A percentile compares a stretch with the other conserved stretches of the same genome.
Evolutionary conservation across 2,329 filamentous ascomycete species (phyloP).

Genomic region (Nemania serpens): DNA sequence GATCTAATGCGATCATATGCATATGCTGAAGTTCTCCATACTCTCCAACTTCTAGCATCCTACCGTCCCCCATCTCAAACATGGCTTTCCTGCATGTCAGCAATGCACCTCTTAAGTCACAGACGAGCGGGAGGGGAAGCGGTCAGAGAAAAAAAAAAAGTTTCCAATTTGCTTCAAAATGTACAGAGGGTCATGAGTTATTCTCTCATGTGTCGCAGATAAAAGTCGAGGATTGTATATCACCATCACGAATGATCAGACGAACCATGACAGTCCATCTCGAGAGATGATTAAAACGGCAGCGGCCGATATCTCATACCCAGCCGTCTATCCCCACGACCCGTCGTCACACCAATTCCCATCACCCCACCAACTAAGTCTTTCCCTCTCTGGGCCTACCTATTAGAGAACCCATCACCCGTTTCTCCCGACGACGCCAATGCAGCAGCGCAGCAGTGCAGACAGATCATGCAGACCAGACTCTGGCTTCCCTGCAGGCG

Average conservation of each 20-base stretch:
- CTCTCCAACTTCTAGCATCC: conserved; percentile 2
- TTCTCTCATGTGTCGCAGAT: background rate
- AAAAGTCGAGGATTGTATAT: conserved; percentile 1
- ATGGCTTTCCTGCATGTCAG: conserved; percentile 32
- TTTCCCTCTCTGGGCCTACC: background rate
- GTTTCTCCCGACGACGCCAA: conserved; percentile 25
- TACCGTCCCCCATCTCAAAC: conserved; percentile 17
- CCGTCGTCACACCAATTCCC: conserved; percentile 4
- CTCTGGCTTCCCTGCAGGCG: conserved; percentile 27
- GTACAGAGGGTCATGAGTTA: background rate
- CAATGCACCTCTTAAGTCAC: conserved; percentile 23
- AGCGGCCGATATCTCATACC: conserved; percentile 10
- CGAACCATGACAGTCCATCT: background rate
- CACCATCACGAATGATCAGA: conserved; percentile 3
- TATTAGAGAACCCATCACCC: conserved; percentile 18
- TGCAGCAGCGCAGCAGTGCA: background rate
- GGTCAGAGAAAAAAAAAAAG: conserved; percentile 1
- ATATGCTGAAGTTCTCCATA: conserved; percentile 6
- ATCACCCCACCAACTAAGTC: conserved; percentile 2
- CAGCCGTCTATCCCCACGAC: conserved; percentile 12
- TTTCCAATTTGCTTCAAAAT: background rate
- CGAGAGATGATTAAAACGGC: conserved; percentile 28
- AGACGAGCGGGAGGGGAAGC: conserved; percentile 13
- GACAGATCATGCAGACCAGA: conserved; percentile 14
- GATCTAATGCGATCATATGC: conserved; percentile 7